Evolutionary conservation across 352 stramenopile genomes (phyloP), one percentile per base, ranked within the genome.

Genomic region (Phytophthora foliorum): DNA sequence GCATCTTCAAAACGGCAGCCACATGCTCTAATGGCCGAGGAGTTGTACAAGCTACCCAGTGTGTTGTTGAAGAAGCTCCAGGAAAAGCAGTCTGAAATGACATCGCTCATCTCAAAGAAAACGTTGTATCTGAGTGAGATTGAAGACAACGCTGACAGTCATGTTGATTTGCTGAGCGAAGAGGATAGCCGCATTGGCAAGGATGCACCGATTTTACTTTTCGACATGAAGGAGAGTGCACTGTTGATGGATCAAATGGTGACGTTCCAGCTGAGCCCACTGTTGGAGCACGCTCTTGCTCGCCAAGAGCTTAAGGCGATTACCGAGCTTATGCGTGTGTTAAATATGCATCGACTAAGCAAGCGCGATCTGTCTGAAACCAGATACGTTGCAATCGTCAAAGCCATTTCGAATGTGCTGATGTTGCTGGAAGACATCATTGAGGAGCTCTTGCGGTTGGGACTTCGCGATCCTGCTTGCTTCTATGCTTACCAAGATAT

Each of bases 401-500:
- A 84, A 24, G 49, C 69, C 34, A 75, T 92, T 39, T 63, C 52
- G 5, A 42, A 63, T 5, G 72, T 89, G 0, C 60, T 95, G 24
- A 46, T 57, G 6, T 63, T 69, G 11, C 29, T 95, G 6, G 79
- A 93, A 50, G n/a, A 49, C 2, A 76, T 94, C 19, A 65, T 95
- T 36, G 82, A 88, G 27, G 76, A 73, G 3, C 32, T 90, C 0
- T 49, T 94, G 34, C 69, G 73, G 10, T 61, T 93, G 9, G 80
- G 84, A 2, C 63, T 91, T 45, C 86, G 88, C 4, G 81, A 84
- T 45, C 86, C 88, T 19, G 69, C 81, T 17, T 90, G 69, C 14
- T 94, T 88, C 63, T 79, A 89, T 46, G 82, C 84, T 6, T 95
- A 94, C 63, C 86, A 97, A 60, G 87, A 97, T 39, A 86, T 97